Evolutionary conservation across 2,329 filamentous ascomycete genomes (phyloP).

Genomic region (Diaporthe citriasiana): DNA sequence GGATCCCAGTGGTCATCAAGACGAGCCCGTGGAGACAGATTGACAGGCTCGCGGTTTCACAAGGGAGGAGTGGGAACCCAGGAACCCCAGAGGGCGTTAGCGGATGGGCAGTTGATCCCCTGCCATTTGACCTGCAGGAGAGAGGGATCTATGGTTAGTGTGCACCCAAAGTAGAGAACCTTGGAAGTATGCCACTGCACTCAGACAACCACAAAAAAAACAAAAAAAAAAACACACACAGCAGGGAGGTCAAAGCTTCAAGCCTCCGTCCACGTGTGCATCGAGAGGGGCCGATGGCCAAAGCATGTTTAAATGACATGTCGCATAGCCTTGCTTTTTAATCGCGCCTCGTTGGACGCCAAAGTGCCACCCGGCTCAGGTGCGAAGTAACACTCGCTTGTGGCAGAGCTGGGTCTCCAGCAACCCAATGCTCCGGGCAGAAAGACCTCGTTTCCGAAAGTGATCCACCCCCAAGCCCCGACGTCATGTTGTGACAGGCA

Average conservation of each 20-base stretch:
- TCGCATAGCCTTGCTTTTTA: conserved; percentile 21
- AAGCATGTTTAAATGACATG: conserved; percentile 34
- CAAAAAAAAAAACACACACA: not conserved
- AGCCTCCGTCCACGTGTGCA: conserved; percentile 29
- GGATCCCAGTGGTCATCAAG: conserved; percentile 8
- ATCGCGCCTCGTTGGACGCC: conserved; percentile 14
- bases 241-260: conserved; percentile 4
- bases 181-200: too few relatives aligned
- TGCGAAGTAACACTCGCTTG: conserved; percentile 24
- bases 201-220: not conserved
- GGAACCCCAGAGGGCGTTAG: not conserved
- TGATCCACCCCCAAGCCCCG: conserved; percentile 23
- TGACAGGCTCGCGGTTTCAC: conserved; percentile 22
- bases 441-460: conserved; percentile 18
- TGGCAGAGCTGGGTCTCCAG: conserved; percentile 12
- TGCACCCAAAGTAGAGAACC: too few relatives aligned
- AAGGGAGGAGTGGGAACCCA: conserved; percentile 17
- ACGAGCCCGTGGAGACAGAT: conserved; percentile 22
- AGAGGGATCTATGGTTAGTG: too few relatives aligned
- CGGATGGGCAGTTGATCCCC: not conserved
- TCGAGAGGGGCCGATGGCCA: conserved; percentile 25
- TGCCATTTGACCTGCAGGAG: not conserved
- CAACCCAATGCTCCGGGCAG: conserved; percentile 29
- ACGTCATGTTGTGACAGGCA: conserved; percentile 35
- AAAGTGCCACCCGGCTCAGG: conserved; percentile 15